Percentiles rank a stretch among this genome's conserved stretches.
Evolutionary conservation across 2,329 filamentous ascomycete species (phyloP).

Genomic region (Hymenoscyphus occultus): DNA sequence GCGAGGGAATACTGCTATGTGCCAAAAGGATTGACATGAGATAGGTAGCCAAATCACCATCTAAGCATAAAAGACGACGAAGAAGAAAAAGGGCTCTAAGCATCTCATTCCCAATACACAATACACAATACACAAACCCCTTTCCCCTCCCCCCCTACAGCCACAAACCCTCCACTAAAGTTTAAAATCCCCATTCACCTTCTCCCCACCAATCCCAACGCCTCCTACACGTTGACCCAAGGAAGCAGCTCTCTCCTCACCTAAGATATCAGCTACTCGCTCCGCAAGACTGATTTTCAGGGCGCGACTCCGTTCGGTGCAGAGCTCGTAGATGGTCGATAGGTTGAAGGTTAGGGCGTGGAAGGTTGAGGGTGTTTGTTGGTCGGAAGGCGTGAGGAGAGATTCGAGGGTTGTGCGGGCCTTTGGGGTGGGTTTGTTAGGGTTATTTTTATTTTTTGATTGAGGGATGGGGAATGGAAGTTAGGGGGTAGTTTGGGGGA

Average conservation of each 20-base stretch:
- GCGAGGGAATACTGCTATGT: too few relatives aligned
- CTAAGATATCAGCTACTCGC: conserved; percentile 51
- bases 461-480: background rate
- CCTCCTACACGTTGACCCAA: background rate
- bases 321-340: conserved; percentile 87
- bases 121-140: background rate
- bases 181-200: conserved; percentile 37
- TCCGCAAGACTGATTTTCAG: conserved; percentile 72
- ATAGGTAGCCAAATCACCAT: too few relatives aligned
- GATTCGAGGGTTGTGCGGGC: conserved; percentile 65
- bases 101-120: too few relatives aligned
- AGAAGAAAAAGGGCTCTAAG: too few relatives aligned
- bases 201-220: conserved; percentile 29
- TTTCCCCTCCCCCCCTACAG: background rate
- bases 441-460: background rate
- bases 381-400: background rate
- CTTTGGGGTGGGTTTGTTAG: conserved; percentile 38
- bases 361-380: conserved; percentile 62
- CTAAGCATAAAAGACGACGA: too few relatives aligned
- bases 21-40: too few relatives aligned
- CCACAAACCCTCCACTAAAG: conserved; percentile 18
- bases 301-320: conserved; percentile 69
- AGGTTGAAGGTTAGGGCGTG: conserved; percentile 85
- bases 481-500: background rate
- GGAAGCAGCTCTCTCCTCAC: conserved; percentile 6